phyloP scores from a whole-genome alignment of 768 basidiomycete genomes.

The Rhodotorula babjevae region DNA sequence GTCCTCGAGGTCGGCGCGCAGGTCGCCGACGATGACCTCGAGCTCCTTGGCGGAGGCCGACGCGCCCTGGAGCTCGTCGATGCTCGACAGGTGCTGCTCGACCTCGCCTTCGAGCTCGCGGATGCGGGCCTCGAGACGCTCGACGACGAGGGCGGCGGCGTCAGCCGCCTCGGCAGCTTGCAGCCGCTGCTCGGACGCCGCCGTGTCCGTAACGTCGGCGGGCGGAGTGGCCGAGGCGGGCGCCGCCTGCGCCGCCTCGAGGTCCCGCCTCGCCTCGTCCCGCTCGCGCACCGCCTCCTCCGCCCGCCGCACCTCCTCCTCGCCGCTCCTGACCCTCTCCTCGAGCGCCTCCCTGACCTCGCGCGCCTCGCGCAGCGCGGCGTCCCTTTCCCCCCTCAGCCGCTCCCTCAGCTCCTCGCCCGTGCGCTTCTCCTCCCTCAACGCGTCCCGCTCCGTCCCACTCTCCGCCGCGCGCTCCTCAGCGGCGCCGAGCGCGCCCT shows the following conservation, averaged over 20 bases:
- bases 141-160: background rate
- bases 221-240: no score
- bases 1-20: background rate
- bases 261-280: conserved; percentile 76
- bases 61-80: background rate
- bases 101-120: background rate
- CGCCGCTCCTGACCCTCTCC: no score
- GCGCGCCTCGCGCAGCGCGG: background rate
- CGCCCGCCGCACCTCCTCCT: conserved; percentile 42
- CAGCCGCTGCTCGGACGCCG: background rate
- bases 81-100: background rate
- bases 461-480: background rate
- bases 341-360: background rate
- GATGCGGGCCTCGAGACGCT: background rate
- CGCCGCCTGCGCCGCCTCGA: background rate
- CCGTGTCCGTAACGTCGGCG: no score
- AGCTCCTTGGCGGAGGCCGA: no score
- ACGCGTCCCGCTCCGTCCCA: conserved; percentile 34
- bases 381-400: background rate
- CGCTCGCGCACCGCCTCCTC: conserved; percentile 58
- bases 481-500: background rate
- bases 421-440: no score
- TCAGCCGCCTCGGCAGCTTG: background rate
- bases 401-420: conserved; percentile 43
- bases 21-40: background rate